Evolutionary conservation across 345 rosid species (phyloP).

Genomic region (Euphorbia tirucalli): DNA sequence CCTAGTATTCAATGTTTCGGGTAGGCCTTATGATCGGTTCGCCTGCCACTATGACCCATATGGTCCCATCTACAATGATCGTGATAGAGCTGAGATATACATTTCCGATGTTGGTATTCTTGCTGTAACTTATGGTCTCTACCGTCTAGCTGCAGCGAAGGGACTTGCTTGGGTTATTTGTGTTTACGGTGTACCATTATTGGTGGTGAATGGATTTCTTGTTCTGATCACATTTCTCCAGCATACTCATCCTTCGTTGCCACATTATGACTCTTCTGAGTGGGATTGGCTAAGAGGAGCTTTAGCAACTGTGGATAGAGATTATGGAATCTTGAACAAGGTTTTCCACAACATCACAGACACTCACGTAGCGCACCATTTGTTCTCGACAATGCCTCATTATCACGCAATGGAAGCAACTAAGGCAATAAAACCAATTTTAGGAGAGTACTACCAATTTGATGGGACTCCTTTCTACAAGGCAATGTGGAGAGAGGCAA

Average conservation of each 20-base stretch:
- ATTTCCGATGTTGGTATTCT: conserved; percentile 29
- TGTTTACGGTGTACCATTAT: conserved; percentile 27
- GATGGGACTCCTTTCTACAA: conserved; percentile 26
- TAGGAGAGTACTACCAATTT: conserved; percentile 30
- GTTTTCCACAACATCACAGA: conserved; percentile 37
- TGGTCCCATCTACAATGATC: conserved; percentile 25
- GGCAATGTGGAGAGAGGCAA: conserved; percentile 36
- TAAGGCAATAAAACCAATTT: conserved; percentile 21
- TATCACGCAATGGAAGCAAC: conserved; percentile 40
- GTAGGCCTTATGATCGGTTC: conserved; percentile 31
- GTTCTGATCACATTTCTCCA: conserved; percentile 30
- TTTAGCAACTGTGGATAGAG: conserved; percentile 32
- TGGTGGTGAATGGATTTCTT: conserved; percentile 28
- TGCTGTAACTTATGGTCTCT: conserved; percentile 21
- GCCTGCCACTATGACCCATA: conserved; percentile 34
- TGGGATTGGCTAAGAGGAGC: conserved; percentile 42
- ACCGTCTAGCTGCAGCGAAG: conserved; percentile 14
- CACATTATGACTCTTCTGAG: conserved; percentile 30
- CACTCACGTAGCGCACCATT: conserved; percentile 37
- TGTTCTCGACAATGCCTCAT: conserved; percentile 34
- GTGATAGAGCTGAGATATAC: conserved; percentile 19
- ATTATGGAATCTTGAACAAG: conserved; percentile 35
- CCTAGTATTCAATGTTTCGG: conserved; percentile 32
- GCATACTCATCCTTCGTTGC: conserved; percentile 34
- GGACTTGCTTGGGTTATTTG: conserved; percentile 28